Percentiles rank a stretch among this genome's conserved stretches.
Conservation (phyloP, 345 rosid genomes). For the Noccaea caerulescens region DNA sequence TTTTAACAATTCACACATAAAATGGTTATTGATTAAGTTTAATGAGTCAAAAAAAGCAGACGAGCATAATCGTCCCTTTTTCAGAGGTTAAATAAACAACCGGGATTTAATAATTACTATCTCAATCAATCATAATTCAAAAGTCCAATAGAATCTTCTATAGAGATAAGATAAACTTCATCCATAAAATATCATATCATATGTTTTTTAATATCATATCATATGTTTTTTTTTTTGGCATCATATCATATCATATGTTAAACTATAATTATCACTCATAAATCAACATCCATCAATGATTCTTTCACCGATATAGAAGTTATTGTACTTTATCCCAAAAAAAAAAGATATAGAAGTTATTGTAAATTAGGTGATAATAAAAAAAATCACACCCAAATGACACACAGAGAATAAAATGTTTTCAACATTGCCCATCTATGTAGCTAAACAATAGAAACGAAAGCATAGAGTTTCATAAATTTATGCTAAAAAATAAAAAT, state of each 20-base stretch:
- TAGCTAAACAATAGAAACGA: not conserved
- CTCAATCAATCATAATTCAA: slow-evolving; percentile 37
- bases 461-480: not conserved
- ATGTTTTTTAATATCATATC: not conserved
- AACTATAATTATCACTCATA: slow-evolving; percentile 25
- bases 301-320: slow-evolving; percentile 27
- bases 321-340: not conserved
- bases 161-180: slow-evolving; percentile 34
- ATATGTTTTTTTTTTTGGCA: not conserved
- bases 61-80: slow-evolving; percentile 16
- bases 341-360: too few species aligned
- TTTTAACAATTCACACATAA: slow-evolving; percentile 17
- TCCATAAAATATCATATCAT: slow-evolving; percentile 33
- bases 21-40: not conserved
- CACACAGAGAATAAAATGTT: not conserved
- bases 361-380: slow-evolving; percentile 12
- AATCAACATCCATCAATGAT: slow-evolving; percentile 38
- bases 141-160: slow-evolving; percentile 40
- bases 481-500: not conserved
- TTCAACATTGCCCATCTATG: not conserved
- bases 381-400: slow-evolving; percentile 29
- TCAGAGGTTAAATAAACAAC: slow-evolving; percentile 35
- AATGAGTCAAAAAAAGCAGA: slow-evolving; percentile 31
- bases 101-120: slow-evolving; percentile 36
- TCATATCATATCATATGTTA: not conserved